phyloP scores from a whole-genome alignment of 805 yeast species.

The Wickerhamomyces ciferrii region DNA sequence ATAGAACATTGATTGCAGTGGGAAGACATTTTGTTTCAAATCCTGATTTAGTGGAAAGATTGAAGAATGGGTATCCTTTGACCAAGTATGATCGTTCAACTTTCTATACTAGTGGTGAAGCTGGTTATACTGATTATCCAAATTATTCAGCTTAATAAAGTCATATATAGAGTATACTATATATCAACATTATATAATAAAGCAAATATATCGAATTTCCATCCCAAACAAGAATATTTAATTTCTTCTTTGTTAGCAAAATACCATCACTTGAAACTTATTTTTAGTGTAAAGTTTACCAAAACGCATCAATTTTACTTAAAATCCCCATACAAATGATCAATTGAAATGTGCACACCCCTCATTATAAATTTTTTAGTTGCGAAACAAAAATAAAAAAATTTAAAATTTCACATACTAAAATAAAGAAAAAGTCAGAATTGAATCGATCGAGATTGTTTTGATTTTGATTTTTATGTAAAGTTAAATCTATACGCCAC shows the following conservation, averaged over 20 bases:
- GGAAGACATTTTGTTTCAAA: constrained; percentile 35
- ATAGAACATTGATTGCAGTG: constrained; percentile 27
- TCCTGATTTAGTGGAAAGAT: constrained; percentile 35
- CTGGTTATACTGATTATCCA: constrained; percentile 7
- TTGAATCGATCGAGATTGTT: too few relatives aligned
- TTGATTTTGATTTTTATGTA: too few relatives aligned
- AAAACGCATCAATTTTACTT: too few relatives aligned
- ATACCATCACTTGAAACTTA: too few relatives aligned
- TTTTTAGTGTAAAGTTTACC: too few relatives aligned
- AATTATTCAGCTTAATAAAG: neutral
- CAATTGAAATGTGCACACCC: neutral
- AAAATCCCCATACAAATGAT: neutral
- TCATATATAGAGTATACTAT: too few relatives aligned
- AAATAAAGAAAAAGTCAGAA: neutral
- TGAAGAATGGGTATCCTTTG: constrained; percentile 30
- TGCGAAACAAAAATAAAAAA: neutral
- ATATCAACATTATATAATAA: too few relatives aligned
- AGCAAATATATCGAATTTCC: too few relatives aligned
- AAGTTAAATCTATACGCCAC: too few relatives aligned
- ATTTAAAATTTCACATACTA: neutral
- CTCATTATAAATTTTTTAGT: neutral
- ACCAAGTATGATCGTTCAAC: constrained; percentile 27
- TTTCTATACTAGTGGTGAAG: constrained; percentile 21
- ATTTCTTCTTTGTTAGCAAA: too few relatives aligned
- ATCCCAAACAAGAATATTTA: too few relatives aligned